Base-by-base conservation (phyloP, 805 yeast genomes). In the Blastobotrys attinorum region DNA sequence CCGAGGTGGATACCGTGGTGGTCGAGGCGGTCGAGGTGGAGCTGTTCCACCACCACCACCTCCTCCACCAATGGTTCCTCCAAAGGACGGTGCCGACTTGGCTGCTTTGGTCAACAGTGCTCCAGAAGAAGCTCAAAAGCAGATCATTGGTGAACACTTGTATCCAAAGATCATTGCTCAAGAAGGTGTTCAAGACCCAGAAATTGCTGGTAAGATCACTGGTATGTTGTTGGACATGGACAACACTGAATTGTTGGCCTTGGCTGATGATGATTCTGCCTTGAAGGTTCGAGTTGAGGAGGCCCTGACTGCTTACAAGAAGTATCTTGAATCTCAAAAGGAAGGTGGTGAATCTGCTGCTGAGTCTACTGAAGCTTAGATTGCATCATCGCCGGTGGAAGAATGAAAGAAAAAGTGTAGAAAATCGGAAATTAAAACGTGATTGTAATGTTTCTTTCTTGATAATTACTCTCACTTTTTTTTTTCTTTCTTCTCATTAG, bases 211-310 rank as follows among this genome's bases (percentile, higher is more conserved):
- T 72, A 90, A 89, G 75, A 86, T 92, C 66, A 92, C 98, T 55
- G 97, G 97, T 74, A 92, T 92, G 97, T 79, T 92, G 74, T 78
- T 92, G 63, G 96, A 89, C 65, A 80, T 90, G 79, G 94, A 88
- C 63, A 85, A 84, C 70, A 79, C 79, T 61, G 96, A 90, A 72
- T 84, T 92, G 59, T 71, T 89, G 61, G 83, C 83, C 50, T 75
- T 90, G 66, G 78, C 87, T 66, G 94, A 86, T 63, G 92, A 89
- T 65, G 96, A 87, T 53, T 88, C 79, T 58, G 77, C 83, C 57
- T 85, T 92, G 74, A 81, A 81, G 72, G 79, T 80, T 66, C 95
- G 88, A 67, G 87, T 90, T 64, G 83, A 82, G 59, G 97, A 90
- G 69, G 98, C 98, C 56, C 77, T 82, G 58, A 78, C 82, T 69